phyloP scores from a whole-genome alignment of 129 eudicot species.

The Pulicaria dysenterica region DNA sequence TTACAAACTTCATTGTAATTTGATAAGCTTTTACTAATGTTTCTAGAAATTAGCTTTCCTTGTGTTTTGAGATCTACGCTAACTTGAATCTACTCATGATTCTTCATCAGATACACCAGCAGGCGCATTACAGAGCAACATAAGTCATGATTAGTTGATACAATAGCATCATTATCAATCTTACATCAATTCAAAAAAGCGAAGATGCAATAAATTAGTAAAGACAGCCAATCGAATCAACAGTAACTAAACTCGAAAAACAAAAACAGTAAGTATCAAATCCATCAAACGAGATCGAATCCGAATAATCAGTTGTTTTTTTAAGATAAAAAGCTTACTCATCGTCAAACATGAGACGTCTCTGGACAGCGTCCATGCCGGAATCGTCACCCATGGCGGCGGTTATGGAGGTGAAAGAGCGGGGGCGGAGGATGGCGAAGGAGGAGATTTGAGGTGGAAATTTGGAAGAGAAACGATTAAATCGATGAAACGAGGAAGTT shows the following conservation, averaged over 20 bases:
- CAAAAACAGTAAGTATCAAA: not conserved
- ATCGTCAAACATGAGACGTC: conserved; percentile 92
- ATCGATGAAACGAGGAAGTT: not conserved
- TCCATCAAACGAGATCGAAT: not conserved
- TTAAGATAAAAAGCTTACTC: conserved; percentile 50
- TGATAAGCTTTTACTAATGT: too few species aligned
- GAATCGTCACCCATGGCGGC: conserved; percentile 73
- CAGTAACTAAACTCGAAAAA: not conserved
- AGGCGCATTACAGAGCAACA: not conserved
- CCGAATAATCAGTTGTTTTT: not conserved
- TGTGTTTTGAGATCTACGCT: not conserved
- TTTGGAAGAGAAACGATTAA: not conserved
- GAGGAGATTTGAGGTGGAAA: conserved; percentile 11
- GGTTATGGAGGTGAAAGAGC: conserved; percentile 11
- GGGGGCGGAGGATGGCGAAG: not conserved
- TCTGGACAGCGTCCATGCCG: conserved; percentile 87
- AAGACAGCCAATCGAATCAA: not conserved
- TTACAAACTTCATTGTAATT: too few species aligned
- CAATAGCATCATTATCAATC: not conserved
- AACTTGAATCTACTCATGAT: not conserved
- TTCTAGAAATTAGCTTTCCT: not conserved
- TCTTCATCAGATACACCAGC: conserved; percentile 7
- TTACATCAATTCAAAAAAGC: not conserved
- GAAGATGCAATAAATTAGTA: not conserved
- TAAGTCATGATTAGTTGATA: not conserved